Evolutionary conservation across 768 basidiomycete species (phyloP), one percentile per base, ranked within the genome.

Genomic region (Tylopilus plumbeoviolaceoides): DNA sequence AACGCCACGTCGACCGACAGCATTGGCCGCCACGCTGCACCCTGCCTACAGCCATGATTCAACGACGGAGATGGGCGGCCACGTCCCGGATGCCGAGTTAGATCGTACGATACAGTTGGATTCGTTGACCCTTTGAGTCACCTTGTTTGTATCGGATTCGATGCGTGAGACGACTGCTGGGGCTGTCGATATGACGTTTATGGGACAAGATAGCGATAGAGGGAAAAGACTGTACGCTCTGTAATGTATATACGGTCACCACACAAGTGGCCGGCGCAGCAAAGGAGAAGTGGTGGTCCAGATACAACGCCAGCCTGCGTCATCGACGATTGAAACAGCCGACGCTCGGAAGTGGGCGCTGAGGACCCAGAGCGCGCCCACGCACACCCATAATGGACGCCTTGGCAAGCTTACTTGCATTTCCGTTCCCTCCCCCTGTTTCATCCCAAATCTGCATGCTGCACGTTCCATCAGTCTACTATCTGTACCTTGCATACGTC

Each of bases 1-100:
- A 35, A 81, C 81, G 31, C 79, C 81, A 44, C 73, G 74, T 51
- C 74, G 70, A 67, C 73, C 77, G 2, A 46, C 71, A 33, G 63
- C 60, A 57, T 46, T 54, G 54, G 48, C 54, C 50, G 44, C 57
- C 55, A 51, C 63, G 25, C 63, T 59, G 55, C 50, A 59, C 41
- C 43, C 60, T 41, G 56, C 60, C 48, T 66, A 65, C 51, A 57
- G 47, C 25, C 59, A 57, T 56, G 67, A 59, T 48, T 59, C 62
- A 27, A 60, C 54, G 50, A 53, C 47, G 18, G 65, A 60, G 31
- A 40, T 55, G 41, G 53, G 52, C 23, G 23, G 23, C 25, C 50
- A 54, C 42, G 40, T 31, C 50, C 45, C 59, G 47, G 66, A 66
- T 47, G 54, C 58, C n/a, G 49, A 48, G 39, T 60, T 65, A 30